Evolutionary conservation across 2,329 filamentous ascomycete species (phyloP).

Genomic region (Colletotrichum costaricense): DNA sequence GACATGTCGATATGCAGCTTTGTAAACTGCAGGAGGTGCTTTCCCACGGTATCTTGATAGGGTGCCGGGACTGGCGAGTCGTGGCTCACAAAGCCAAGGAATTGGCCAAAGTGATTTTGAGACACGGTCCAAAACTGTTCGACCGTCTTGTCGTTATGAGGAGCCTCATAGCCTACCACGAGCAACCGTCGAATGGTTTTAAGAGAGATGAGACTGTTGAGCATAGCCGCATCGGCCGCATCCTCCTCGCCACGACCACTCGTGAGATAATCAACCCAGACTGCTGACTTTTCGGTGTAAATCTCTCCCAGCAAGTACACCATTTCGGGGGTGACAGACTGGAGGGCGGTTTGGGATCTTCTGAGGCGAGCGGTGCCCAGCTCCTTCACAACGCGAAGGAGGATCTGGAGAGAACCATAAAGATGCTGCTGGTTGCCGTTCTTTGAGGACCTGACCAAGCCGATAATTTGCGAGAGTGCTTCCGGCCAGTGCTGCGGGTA

Average conservation of each 20-base stretch:
- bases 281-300: slow-evolving; percentile 78
- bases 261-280: slow-evolving; percentile 74
- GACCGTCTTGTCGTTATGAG: slow-evolving; percentile 81
- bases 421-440: slow-evolving; percentile 74
- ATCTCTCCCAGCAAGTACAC: slow-evolving; percentile 83
- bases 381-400: slow-evolving; percentile 92
- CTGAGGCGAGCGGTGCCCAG: slow-evolving; percentile 82
- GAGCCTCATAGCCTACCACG: slow-evolving; percentile 84
- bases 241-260: slow-evolving; percentile 68
- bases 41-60: slow-evolving; percentile 76
- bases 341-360: slow-evolving; percentile 79
- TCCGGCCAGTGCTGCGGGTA: slow-evolving; percentile 88
- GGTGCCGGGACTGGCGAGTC: slow-evolving; percentile 64
- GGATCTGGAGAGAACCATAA: slow-evolving; percentile 77
- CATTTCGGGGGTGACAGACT: slow-evolving; percentile 83
- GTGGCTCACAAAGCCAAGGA: slow-evolving; percentile 72
- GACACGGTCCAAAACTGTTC: slow-evolving; percentile 84
- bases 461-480: slow-evolving; percentile 69
- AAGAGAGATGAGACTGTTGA: slow-evolving; percentile 81
- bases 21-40: slow-evolving; percentile 88
- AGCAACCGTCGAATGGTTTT: slow-evolving; percentile 85
- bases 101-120: slow-evolving; percentile 80
- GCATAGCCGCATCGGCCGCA: slow-evolving; percentile 72
- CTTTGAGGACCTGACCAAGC: slow-evolving; percentile 69
- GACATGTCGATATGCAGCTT: slow-evolving; percentile 94